Evolutionary conservation across 306 rosid species (phyloP), one percentile per base, ranked within the genome.

Genomic region (Trifolium subterraneum): DNA sequence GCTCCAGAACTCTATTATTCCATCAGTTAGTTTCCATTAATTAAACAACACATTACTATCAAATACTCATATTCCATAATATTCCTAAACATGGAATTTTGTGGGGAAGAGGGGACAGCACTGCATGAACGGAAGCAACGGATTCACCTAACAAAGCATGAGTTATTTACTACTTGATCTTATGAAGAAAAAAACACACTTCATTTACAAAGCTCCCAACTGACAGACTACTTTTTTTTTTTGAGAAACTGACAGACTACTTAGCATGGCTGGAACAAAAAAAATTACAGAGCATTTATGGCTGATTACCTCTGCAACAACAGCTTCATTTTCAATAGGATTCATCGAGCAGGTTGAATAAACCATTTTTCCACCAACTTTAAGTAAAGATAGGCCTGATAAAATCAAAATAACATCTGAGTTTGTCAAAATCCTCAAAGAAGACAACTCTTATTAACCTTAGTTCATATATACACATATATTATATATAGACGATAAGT

Each of bases 331-430:
- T 75, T 93, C 98, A 74, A 93, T 81, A 69, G 98, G 98, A 88
- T 93, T 93, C 92, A 93, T 88, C 29, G 98, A 93, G 84, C 98
- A 93, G 36, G 98, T 93, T 60, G 97, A 93, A 79, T 93, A 93
- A 50, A 93, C 90, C 90, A 93, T 91, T 84, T 90, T 88, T 69
- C 96, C 98, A 35, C 96, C 97, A 84, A 91, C 96, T 84, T 91
- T 93, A 68, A 93, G 98, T 83, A 93, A 80, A 71, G 91, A 82
- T 75, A 85, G 61, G 78, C 98, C 98, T 93, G 74, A 45, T 62
- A 64, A 63, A 64, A 55, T 82, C 62, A 76, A 83, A 63, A 55
- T 52, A 66, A 35, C 13, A 14, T 45, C 36, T 36, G 56, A 64
- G 25, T 64, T 83, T 15, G 48, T 23, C 48, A 80, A 77, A 35